Evolutionary conservation across 2,329 filamentous ascomycete species (phyloP).

Genomic region (Periconia sp.): DNA sequence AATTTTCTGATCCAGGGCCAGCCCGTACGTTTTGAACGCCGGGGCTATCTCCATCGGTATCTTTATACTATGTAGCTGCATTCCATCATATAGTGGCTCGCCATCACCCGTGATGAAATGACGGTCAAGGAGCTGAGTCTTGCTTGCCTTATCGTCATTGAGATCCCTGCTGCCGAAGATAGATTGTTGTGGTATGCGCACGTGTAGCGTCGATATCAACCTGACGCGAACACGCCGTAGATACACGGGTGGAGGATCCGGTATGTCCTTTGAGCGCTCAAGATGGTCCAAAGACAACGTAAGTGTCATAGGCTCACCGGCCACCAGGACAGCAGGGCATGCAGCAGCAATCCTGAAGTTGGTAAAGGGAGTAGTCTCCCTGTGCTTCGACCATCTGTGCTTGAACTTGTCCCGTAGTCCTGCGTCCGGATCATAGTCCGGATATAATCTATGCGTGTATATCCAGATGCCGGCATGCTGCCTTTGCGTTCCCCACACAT

Average conservation of each 20-base stretch:
- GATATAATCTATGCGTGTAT: slow-evolving; percentile 28
- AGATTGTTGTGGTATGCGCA: slow-evolving; percentile 18
- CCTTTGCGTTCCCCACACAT: slow-evolving; percentile 17
- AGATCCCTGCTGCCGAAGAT: slow-evolving; percentile 1
- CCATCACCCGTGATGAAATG: slow-evolving; percentile 21
- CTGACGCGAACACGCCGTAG: slow-evolving; percentile 31
- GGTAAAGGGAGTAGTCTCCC: slow-evolving; percentile 23
- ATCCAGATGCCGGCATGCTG: slow-evolving; percentile 28
- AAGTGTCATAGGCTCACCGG: slow-evolving; percentile 22
- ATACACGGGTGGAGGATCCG: slow-evolving; percentile 25
- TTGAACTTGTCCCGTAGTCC: slow-evolving; percentile 27
- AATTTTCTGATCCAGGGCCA: slow-evolving; percentile 27
- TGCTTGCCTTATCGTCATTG: slow-evolving; percentile 11
- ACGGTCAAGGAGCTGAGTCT: slow-evolving; percentile 21
- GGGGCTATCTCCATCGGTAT: slow-evolving; percentile 16
- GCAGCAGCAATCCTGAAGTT: slow-evolving; percentile 30
- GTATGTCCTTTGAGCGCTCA: slow-evolving; percentile 31
- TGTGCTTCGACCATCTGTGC: slow-evolving; percentile 26
- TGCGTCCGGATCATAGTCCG: slow-evolving; percentile 21
- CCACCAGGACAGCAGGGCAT: slow-evolving; percentile 25
- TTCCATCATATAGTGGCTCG: slow-evolving; percentile 21
- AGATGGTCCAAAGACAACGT: slow-evolving; percentile 27
- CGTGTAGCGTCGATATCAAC: slow-evolving; percentile 17
- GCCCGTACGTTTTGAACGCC: slow-evolving; percentile 34
- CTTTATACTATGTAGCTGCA: slow-evolving; percentile 16